These are phyloP conservation scores for Phytophthora agathidicida DNA, from an alignment of 352 stramenopile genomes.

Conservation along the genomic window DNA sequence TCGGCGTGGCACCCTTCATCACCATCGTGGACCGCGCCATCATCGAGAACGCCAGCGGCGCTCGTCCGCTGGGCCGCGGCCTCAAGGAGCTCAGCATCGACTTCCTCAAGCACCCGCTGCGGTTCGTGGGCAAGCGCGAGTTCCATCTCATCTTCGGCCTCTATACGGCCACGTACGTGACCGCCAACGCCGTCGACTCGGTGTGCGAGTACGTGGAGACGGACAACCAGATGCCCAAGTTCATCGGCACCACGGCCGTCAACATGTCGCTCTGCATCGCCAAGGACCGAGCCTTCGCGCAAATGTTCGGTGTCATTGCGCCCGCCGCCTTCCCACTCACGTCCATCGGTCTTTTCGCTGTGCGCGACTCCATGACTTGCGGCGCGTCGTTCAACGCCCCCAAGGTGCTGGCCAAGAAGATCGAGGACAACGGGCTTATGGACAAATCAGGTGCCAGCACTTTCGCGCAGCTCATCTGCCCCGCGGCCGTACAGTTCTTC, in stretches of 20 bases:
- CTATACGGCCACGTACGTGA: conserved; percentile 91
- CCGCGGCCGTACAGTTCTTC: conserved; percentile 85
- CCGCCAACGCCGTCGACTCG: conserved; percentile 86
- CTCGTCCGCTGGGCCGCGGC: conserved; percentile 59
- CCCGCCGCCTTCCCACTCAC: conserved; percentile 76
- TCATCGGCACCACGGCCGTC: conserved; percentile 86
- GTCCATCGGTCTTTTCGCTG: conserved; percentile 87
- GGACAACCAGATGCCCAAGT: conserved; percentile 90
- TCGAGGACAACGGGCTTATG: conserved; percentile 60
- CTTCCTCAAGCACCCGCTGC: conserved; percentile 72
- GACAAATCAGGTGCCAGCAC: conserved; percentile 58
- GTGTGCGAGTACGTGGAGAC: conserved; percentile 76
- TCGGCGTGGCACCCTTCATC: conserved; percentile 88
- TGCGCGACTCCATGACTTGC: conserved; percentile 88
- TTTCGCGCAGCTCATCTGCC: conserved; percentile 82
- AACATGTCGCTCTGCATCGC: conserved; percentile 93
- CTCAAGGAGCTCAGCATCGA: conserved; percentile 67
- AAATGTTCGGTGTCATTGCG: conserved; percentile 90
- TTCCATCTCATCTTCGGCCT: conserved; percentile 91
- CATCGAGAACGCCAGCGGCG: conserved; percentile 89
- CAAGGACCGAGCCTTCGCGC: conserved; percentile 92
- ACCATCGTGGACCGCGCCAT: conserved; percentile 90
- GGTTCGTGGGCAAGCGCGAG: conserved; percentile 87
- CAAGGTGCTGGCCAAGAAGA: conserved; percentile 62
- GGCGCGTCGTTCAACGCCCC: conserved; percentile 90